phyloP scores from a whole-genome alignment of 768 basidiomycete species.

The Lyophyllum decastes region DNA sequence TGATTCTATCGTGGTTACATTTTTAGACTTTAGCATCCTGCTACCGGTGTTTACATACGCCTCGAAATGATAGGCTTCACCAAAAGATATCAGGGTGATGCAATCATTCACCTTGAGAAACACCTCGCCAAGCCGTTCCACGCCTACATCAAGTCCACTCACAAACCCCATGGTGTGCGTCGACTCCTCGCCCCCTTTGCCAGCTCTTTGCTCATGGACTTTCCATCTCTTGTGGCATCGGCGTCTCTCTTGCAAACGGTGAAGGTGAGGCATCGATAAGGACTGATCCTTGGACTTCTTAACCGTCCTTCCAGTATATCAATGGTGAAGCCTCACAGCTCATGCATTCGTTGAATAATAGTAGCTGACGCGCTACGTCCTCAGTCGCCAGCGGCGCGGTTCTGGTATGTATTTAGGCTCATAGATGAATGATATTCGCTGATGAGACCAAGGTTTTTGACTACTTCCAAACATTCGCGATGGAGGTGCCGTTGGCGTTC shows the following conservation, averaged over 20 bases:
- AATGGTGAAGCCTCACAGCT: background rate
- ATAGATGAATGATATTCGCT: background rate
- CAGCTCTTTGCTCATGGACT: constrained; percentile 2
- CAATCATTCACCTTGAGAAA: too few relatives aligned
- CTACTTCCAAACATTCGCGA: constrained; percentile 1
- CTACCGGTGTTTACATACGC: too few relatives aligned
- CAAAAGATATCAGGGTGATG: too few relatives aligned
- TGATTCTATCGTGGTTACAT: too few relatives aligned
- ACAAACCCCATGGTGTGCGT: too few relatives aligned
- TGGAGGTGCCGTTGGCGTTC: constrained; percentile 5
- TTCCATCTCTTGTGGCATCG: background rate
- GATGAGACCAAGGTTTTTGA: background rate
- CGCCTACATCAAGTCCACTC: too few relatives aligned
- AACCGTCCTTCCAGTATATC: background rate
- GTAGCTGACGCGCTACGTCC: too few relatives aligned
- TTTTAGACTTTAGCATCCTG: too few relatives aligned
- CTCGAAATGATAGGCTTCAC: too few relatives aligned
- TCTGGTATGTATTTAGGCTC: background rate
- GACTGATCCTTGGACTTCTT: background rate
- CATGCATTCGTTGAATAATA: background rate
- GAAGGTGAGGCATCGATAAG: background rate
- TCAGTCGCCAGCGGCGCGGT: constrained; percentile 7
- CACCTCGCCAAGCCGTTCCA: too few relatives aligned
- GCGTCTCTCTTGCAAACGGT: constrained; percentile 3
- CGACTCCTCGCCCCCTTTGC: too few relatives aligned